These are phyloP conservation scores for Plasmodium coatneyi DNA, from an alignment of 169 alveolate genomes.

Conservation along the genomic window DNA sequence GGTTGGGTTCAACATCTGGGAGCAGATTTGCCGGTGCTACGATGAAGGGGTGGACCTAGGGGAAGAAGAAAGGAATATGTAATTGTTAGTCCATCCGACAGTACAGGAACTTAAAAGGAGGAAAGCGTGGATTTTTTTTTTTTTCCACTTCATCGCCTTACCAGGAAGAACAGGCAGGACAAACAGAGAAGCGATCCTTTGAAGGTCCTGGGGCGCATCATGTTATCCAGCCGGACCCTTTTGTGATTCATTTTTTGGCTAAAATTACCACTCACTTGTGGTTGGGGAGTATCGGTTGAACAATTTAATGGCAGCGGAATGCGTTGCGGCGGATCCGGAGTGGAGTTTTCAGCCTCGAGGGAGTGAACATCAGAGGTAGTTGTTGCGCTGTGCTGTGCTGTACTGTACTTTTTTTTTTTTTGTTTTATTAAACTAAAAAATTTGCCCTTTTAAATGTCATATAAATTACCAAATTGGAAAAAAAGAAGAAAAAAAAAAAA, in stretches of 20 bases:
- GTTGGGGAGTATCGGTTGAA: not conserved
- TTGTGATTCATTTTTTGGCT: not conserved
- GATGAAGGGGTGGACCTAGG: not conserved
- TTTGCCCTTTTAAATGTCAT: not conserved
- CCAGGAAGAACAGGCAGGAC: not conserved
- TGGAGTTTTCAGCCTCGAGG: not conserved
- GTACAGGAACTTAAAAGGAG: not conserved
- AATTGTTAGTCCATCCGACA: not conserved
- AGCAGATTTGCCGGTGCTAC: not conserved
- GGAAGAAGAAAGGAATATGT: not conserved
- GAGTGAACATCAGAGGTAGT: not conserved
- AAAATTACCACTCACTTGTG: not conserved
- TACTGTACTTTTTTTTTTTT: not conserved
- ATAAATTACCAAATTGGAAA: not conserved
- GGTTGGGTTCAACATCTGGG: not conserved
- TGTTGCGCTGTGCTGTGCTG: not conserved
- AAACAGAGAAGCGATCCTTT: not conserved
- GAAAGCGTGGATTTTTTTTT: not conserved
- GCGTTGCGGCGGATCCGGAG: not conserved
- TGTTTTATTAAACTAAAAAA: not conserved
- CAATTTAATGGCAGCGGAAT: not conserved
- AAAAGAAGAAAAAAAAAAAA: not conserved
- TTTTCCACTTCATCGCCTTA: not conserved
- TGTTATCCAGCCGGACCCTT: not conserved
- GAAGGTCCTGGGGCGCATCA: not conserved